Percentiles rank a stretch among this genome's conserved stretches.
phyloP scores from a whole-genome alignment of 2,329 filamentous ascomycete species.

The Thielaviopsis ethacetica region DNA sequence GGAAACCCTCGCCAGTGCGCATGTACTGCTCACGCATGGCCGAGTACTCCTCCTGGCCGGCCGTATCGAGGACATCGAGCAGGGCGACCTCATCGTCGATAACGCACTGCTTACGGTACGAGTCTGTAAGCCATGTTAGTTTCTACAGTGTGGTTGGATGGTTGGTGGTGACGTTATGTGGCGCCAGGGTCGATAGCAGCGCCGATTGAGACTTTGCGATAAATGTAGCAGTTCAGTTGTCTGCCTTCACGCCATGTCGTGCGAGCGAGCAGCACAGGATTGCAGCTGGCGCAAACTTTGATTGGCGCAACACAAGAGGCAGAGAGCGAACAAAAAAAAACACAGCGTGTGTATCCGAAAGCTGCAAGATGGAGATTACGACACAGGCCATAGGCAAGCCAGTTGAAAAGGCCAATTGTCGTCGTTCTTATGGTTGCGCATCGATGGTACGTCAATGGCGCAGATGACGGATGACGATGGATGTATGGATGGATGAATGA shows the following conservation, averaged over 20 bases:
- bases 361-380: too few species aligned
- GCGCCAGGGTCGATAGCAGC: not conserved
- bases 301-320: not conserved
- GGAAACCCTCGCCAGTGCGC: conserved; percentile 93
- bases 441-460: too few species aligned
- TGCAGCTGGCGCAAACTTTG: not conserved
- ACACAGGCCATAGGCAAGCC: too few species aligned
- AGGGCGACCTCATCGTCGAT: conserved; percentile 97
- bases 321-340: not conserved
- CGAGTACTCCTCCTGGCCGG: conserved; percentile 97
- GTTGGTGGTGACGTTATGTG: too few species aligned
- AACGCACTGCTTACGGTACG: conserved; percentile 98
- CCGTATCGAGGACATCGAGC: conserved; percentile 94
- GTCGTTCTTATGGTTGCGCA: too few species aligned
- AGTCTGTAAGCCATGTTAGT: conserved; percentile 43
- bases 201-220: not conserved
- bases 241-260: not conserved
- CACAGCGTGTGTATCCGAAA: too few species aligned
- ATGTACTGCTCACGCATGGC: conserved; percentile 99
- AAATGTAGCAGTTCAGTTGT: not conserved
- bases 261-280: not conserved
- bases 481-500: too few species aligned
- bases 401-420: too few species aligned
- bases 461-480: too few species aligned
- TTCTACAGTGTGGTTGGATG: too few species aligned